Evolutionary conservation across 208 protist species (phyloP).

Genomic region (Leishmania martiniquensis): DNA sequence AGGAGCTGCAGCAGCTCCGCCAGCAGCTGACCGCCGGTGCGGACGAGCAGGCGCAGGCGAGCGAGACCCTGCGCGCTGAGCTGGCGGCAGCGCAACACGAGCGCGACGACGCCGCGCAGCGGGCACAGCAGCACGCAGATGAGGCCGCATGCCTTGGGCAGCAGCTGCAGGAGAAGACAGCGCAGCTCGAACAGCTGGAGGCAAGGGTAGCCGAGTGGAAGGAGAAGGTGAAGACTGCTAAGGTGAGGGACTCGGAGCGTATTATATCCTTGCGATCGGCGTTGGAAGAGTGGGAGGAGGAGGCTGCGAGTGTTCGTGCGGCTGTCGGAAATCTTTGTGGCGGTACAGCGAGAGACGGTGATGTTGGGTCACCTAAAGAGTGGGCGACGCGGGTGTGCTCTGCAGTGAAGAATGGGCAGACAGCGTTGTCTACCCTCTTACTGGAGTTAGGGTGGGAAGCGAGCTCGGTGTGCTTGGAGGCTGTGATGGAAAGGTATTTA

Average conservation of each 20-base stretch:
- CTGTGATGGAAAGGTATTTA: background rate
- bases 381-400: background rate
- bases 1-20: conserved; percentile 2
- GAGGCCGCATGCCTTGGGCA: background rate
- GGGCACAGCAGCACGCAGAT: background rate
- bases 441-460: background rate
- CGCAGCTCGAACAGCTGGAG: conserved; percentile 7
- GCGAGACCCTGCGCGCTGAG: background rate
- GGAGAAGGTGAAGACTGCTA: background rate
- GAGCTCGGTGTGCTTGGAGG: background rate
- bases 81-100: background rate
- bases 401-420: background rate
- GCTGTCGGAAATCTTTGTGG: background rate
- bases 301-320: background rate
- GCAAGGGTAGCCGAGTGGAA: background rate
- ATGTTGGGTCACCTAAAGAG: background rate
- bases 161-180: background rate
- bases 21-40: background rate
- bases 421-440: background rate
- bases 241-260: background rate
- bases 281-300: background rate
- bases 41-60: conserved; percentile 3
- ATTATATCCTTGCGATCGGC: background rate
- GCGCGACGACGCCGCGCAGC: conserved; percentile 4
- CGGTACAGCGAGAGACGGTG: background rate